phyloP scores from a whole-genome alignment of 176 grass and related monocot genomes.

The Oryza longistaminata region DNA sequence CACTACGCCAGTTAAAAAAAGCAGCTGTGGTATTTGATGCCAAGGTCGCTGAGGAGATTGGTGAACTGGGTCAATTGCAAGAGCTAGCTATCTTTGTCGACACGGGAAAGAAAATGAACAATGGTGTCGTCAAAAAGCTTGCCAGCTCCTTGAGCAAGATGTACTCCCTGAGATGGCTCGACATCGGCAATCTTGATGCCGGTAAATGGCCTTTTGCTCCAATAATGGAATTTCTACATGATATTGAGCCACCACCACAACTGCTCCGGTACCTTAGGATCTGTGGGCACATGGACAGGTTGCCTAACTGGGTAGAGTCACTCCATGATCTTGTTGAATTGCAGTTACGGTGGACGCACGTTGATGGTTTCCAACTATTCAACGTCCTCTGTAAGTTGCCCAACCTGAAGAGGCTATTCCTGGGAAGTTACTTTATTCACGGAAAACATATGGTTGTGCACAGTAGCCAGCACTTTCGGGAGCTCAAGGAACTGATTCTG shows the following conservation, averaged over 20 bases:
- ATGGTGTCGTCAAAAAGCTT: not conserved
- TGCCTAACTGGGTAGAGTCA: conserved; percentile 3
- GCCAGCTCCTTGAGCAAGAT: not conserved
- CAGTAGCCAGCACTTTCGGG: not conserved
- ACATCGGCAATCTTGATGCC: not conserved
- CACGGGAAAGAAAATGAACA: not conserved
- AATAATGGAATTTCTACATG: not conserved
- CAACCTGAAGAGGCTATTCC: not conserved
- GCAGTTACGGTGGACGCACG: not conserved
- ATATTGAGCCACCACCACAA: not conserved
- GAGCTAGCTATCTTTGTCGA: not conserved
- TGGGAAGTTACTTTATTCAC: not conserved
- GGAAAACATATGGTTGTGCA: not conserved
- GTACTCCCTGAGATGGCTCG: not conserved
- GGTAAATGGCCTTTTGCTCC: not conserved
- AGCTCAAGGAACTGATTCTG: not conserved
- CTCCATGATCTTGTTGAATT: not conserved
- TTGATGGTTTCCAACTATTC: not conserved
- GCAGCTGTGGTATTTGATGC: not conserved
- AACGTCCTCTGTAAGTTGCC: not conserved
- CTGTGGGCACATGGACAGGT: not conserved
- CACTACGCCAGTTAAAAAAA: not conserved
- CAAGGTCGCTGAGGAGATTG: not conserved
- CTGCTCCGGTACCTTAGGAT: not conserved
- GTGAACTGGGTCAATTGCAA: not conserved